Conservation (phyloP, 2,329 filamentous ascomycete genomes). For the Cladophialophora exuberans region DNA sequence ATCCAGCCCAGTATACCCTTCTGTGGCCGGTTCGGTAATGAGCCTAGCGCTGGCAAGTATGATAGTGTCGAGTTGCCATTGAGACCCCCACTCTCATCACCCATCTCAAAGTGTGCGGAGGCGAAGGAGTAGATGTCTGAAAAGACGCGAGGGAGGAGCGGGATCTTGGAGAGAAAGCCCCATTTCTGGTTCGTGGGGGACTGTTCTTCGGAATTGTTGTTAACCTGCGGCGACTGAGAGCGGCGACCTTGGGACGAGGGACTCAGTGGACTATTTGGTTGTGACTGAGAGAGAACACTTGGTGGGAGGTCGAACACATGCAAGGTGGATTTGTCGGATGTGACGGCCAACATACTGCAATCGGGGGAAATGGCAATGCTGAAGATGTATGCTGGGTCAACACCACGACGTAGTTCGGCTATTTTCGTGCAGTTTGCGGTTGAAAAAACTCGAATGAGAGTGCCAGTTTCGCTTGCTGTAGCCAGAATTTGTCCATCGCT, state of each 20-base stretch:
- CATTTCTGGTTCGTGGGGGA: conserved; percentile 68
- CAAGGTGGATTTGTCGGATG: conserved; percentile 93
- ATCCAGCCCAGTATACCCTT: conserved; percentile 89
- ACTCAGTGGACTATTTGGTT: conserved; percentile 40
- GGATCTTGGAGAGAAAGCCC: conserved; percentile 81
- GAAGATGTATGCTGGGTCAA: conserved; percentile 85
- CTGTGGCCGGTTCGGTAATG: conserved; percentile 62
- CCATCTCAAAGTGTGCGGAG: conserved; percentile 78
- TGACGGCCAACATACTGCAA: conserved; percentile 80
- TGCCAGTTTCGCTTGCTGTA: conserved; percentile 89
- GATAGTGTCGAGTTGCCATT: conserved; percentile 39
- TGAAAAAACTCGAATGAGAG: conserved; percentile 82
- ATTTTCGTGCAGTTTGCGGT: conserved; percentile 79
- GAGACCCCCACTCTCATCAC: conserved; percentile 64
- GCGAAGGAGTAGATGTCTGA: conserved; percentile 88
- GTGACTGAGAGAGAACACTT: conserved; percentile 43
- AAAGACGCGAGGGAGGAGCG: conserved; percentile 82
- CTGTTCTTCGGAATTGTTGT: conserved; percentile 45
- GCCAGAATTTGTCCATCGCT: conserved; percentile 79
- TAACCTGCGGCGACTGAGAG: conserved; percentile 30
- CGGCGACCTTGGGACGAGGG: conserved; percentile 39
- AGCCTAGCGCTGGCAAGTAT: conserved; percentile 54
- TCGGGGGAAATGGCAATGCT: conserved; percentile 86
- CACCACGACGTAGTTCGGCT: conserved; percentile 82
- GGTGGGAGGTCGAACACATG: conserved; percentile 88